phyloP scores from a whole-genome alignment of 2,329 filamentous ascomycete genomes.

The Dryadomyces sulphureus region DNA sequence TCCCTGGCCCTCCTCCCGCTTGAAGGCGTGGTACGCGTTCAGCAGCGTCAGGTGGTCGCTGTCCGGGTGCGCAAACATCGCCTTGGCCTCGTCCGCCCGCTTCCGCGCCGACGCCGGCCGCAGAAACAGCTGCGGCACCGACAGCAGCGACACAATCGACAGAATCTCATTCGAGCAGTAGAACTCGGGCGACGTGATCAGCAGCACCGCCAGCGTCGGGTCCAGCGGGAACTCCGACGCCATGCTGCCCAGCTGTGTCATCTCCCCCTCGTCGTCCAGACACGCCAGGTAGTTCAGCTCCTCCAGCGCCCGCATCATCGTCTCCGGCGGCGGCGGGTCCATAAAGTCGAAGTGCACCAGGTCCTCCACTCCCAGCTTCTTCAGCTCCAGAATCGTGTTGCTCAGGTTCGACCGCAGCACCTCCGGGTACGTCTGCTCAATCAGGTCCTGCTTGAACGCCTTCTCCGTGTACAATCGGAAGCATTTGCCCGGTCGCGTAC shows the following conservation, averaged over 20 bases:
- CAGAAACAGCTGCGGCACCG: conserved; percentile 86
- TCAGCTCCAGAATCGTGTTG: conserved; percentile 88
- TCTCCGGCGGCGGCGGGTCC: conserved; percentile 95
- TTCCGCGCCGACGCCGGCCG: conserved; percentile 75
- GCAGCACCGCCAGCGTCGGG: conserved; percentile 88
- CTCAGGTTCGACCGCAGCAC: conserved; percentile 89
- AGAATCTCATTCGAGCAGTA: conserved; percentile 98
- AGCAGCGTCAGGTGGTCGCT: conserved; percentile 93
- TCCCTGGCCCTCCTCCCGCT: conserved; percentile 49
- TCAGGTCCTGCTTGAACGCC: conserved; percentile 95
- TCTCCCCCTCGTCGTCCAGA: conserved; percentile 87
- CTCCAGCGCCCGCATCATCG: conserved; percentile 92
- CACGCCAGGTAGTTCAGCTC: conserved; percentile 96
- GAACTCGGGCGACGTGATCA: conserved; percentile 94
- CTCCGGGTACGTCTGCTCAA: conserved; percentile 93
- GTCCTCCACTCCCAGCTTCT: conserved; percentile 92
- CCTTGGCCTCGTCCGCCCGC: conserved; percentile 95
- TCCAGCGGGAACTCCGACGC: conserved; percentile 94
- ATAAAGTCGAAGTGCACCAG: conserved; percentile 97
- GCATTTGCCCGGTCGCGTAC: conserved; percentile 95
- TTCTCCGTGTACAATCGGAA: conserved; percentile 92
- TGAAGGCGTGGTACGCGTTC: conserved; percentile 97
- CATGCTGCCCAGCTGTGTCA: conserved; percentile 71
- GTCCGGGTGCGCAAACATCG: conserved; percentile 78
- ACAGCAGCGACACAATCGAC: conserved; percentile 84